Evolutionary conservation across 2,329 filamentous ascomycete genomes (phyloP), one percentile per base, ranked within the genome.

Genomic region (Elsinoe australis): DNA sequence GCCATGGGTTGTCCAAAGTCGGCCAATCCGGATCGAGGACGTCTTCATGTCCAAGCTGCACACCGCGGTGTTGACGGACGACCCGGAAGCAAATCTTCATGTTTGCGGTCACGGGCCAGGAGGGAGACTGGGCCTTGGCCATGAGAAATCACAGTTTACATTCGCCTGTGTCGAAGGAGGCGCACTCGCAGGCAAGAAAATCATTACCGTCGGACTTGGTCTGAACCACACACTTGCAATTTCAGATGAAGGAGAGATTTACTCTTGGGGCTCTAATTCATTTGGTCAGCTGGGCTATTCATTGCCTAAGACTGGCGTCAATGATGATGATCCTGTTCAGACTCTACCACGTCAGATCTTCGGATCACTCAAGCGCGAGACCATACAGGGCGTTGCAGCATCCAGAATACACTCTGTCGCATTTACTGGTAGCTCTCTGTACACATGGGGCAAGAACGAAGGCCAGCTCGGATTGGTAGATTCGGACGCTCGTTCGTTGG

Each of bases 391-490:
- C 0, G 78, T 89, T 49, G 88, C 92, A 1, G 90, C 92, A 5
- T 96, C 92, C 1, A 75, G 86, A 0, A 81, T 94, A 31, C 92
- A 98, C 66, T 96, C 92, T 0, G 89, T 94, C 2, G 87, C 87
- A 0, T 85, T 92, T 59, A 95, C 87, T 0, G 74, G 77, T 1
- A 79, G 80, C 0, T 86, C 87, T 1, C 69, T 98, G 1, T 98
- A 86, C 61, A 94, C 87, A 2, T 98, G 94, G 74, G 92, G 92
- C 17, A 94, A 92, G 59, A 98, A 96, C 58, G 81, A 88, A 56
- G 92, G 92, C 1, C 92, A 98, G 63, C 76, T 98, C 38, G 92
- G 88, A 4, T 75, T 98, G 47, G 88, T 95, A 69, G 92, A 95
- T 63, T 90, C 92, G 0, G 90, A 96, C 66, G 94, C 92, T 19